Evolutionary conservation across 1,284 basidiomycete species (phyloP).

Genomic region (Dichomitus squalens): DNA sequence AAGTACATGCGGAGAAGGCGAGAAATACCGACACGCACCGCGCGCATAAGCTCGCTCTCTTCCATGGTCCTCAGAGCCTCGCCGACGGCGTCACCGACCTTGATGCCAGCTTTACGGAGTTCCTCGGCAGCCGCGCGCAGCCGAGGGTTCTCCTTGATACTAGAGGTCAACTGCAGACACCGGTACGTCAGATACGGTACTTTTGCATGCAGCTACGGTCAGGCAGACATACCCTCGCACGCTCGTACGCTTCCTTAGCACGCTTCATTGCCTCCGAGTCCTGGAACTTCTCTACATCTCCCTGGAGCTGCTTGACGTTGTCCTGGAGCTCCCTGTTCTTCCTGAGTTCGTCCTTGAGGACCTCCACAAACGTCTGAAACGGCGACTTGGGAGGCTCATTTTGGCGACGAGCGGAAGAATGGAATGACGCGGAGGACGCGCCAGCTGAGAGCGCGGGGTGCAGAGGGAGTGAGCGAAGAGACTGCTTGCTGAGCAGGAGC

Average conservation of each 20-base stretch:
- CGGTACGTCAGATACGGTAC: slow-evolving; percentile 7
- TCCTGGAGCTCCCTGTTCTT: slow-evolving; percentile 96
- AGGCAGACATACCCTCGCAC: slow-evolving; percentile 74
- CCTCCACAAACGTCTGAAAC: slow-evolving; percentile 95
- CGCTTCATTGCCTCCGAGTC: slow-evolving; percentile 97
- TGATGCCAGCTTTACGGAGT: slow-evolving; percentile 86
- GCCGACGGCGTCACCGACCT: slow-evolving; percentile 91
- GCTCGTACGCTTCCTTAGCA: slow-evolving; percentile 90
- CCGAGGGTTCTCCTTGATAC: slow-evolving; percentile 96
- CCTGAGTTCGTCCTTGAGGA: slow-evolving; percentile 87
- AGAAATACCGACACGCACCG: slow-evolving; percentile 47
- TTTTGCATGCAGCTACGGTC: slow-evolving; percentile 2
- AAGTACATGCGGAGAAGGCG: neutral
- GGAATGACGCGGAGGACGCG: slow-evolving; percentile 49
- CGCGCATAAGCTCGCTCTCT: slow-evolving; percentile 90
- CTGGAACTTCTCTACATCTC: slow-evolving; percentile 96
- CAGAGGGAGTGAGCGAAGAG: slow-evolving; percentile 22
- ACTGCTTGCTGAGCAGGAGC: slow-evolving; percentile 23
- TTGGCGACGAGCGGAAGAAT: slow-evolving; percentile 61
- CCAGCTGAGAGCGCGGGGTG: slow-evolving; percentile 21
- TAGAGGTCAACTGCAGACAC: slow-evolving; percentile 73
- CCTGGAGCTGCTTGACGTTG: slow-evolving; percentile 95
- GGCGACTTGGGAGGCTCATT: slow-evolving; percentile 86
- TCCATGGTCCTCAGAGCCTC: slow-evolving; percentile 92
- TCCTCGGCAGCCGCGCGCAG: slow-evolving; percentile 91